Conservation (phyloP, 2,329 filamentous ascomycete species). For the Pseudogymnoascus pannorum region DNA sequence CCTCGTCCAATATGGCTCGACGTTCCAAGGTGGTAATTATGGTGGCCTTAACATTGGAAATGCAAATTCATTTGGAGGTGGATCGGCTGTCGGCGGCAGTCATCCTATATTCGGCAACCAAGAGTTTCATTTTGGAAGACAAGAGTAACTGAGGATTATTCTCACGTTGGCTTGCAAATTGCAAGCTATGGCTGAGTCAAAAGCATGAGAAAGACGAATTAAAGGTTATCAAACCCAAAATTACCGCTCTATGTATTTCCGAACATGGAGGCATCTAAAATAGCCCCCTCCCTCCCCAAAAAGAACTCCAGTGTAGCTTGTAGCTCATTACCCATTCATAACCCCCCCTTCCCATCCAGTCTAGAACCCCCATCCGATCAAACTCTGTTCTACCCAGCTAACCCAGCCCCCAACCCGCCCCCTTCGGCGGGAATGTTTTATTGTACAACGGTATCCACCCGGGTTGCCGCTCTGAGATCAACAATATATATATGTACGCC, state of each 20-base stretch:
- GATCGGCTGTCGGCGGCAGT: too few species aligned
- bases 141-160: too few species aligned
- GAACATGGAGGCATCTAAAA: neutral
- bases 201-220: too few species aligned
- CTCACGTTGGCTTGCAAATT: too few species aligned
- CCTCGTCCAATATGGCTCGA: too few species aligned
- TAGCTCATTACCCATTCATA: constrained; percentile 3
- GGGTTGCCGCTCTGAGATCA: neutral
- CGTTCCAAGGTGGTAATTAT: too few species aligned
- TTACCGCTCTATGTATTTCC: neutral
- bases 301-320: neutral
- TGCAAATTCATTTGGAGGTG: too few species aligned
- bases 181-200: too few species aligned
- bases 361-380: neutral
- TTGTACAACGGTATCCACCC: neutral
- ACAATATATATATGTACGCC: neutral
- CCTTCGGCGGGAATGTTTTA: neutral
- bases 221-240: neutral
- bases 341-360: neutral
- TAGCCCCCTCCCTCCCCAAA: neutral
- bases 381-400: too few species aligned
- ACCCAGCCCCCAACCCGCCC: neutral
- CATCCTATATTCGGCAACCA: too few species aligned
- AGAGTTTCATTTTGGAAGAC: too few species aligned
- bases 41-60: too few species aligned